phyloP scores from a whole-genome alignment of 73 alveolate species.

The Uronychia binucleata region DNA sequence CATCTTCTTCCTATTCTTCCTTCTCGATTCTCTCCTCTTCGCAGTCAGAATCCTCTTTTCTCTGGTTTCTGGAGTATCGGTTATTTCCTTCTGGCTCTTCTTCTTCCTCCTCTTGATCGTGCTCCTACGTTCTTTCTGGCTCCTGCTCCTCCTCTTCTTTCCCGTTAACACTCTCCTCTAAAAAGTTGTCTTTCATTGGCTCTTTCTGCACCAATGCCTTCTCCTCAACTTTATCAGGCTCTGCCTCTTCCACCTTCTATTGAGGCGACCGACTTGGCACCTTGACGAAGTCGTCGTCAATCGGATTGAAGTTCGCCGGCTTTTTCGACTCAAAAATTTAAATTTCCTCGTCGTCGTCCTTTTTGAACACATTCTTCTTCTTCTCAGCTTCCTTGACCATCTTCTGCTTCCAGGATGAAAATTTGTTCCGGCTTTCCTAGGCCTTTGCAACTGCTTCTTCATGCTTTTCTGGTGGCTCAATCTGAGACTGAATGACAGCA shows the following conservation, averaged over 20 bases:
- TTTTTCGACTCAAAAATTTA: not conserved
- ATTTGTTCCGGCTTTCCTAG: not conserved
- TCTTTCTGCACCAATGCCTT: not conserved
- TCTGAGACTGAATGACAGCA: not conserved
- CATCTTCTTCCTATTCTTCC: not conserved
- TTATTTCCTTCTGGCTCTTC: not conserved
- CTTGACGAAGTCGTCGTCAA: not conserved
- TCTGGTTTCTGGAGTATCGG: not conserved
- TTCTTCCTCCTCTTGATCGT: not conserved
- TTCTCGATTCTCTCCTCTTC: not conserved
- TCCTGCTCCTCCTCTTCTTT: not conserved
- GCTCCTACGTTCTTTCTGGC: not conserved
- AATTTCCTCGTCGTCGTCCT: not conserved
- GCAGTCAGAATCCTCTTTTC: not conserved
- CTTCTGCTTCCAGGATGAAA: not conserved
- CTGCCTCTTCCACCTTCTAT: not conserved
- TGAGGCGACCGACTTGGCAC: not conserved
- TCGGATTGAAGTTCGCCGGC: not conserved
- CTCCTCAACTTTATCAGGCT: not conserved
- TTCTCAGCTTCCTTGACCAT: not conserved
- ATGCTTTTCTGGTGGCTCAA: not conserved
- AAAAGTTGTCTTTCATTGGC: not conserved
- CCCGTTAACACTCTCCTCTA: not conserved
- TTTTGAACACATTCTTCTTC: not conserved
- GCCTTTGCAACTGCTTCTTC: not conserved